These are phyloP conservation scores for Penicillium sp. DNA, from an alignment of 2,329 filamentous ascomycete species.

Conservation along the genomic window DNA sequence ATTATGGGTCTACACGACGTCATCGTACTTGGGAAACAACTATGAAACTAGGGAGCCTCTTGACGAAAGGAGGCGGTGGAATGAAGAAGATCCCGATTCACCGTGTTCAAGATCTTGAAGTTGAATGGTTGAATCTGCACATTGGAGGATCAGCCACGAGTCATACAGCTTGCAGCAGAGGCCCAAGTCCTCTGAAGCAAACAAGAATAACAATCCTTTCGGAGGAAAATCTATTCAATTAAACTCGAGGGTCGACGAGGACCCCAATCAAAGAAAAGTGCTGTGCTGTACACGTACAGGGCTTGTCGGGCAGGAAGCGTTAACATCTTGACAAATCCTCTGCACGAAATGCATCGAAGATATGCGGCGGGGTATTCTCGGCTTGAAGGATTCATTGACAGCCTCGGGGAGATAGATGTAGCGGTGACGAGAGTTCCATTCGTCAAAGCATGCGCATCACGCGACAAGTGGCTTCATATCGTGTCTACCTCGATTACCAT, in stretches of 20 bases:
- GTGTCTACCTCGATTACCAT: constrained; percentile 32
- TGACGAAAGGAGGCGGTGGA: neutral
- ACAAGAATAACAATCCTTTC: neutral
- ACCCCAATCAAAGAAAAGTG: constrained; percentile 1
- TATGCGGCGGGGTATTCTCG: neutral
- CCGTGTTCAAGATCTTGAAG: constrained; percentile 2
- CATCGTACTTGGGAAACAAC: constrained; percentile 17
- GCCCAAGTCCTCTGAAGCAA: constrained; percentile 8
- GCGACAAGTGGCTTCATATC: constrained; percentile 19
- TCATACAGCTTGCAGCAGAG: constrained; percentile 6
- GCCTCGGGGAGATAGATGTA: neutral
- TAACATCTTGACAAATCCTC: constrained; percentile 18
- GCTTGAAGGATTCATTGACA: neutral
- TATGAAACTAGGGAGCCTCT: constrained; percentile 3
- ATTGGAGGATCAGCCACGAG: constrained; percentile 14
- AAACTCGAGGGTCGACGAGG: neutral
- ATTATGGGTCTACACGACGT: constrained; percentile 18
- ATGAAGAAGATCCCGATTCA: constrained; percentile 1
- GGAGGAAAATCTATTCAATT: neutral
- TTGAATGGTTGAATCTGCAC: constrained; percentile 9
- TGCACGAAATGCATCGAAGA: constrained; percentile 28
- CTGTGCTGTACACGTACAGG: neutral
- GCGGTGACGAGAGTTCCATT: constrained; percentile 23
- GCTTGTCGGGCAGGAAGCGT: constrained; percentile 10
- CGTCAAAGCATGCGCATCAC: constrained; percentile 13